Conservation (phyloP, 352 stramenopile species). For the Thalassiosira hispida region DNA sequence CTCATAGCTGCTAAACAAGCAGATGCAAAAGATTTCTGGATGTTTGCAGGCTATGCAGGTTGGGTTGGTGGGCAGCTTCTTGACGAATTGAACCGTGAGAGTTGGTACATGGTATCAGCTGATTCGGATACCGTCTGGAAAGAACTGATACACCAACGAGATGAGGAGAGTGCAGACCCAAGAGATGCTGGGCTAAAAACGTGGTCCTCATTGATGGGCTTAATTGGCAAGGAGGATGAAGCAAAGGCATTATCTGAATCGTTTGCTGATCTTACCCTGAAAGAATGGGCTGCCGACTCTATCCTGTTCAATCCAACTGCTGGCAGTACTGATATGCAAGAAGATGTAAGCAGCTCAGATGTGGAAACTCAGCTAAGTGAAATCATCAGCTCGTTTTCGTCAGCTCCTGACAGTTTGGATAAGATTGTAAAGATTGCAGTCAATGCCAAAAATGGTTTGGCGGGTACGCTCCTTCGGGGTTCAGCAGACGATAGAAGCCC, state of each 20-base stretch:
- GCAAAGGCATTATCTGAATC: slow-evolving; percentile 13
- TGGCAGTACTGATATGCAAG: slow-evolving; percentile 19
- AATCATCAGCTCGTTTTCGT: slow-evolving; percentile 10
- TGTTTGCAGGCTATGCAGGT: slow-evolving; percentile 72
- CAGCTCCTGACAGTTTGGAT: slow-evolving; percentile 41
- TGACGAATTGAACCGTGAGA: slow-evolving; percentile 61
- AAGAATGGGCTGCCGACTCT: slow-evolving; percentile 59
- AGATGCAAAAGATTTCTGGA: slow-evolving; percentile 53
- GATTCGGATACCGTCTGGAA: slow-evolving; percentile 51
- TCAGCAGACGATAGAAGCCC: slow-evolving; percentile 27
- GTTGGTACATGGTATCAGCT: slow-evolving; percentile 63
- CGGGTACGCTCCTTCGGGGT: slow-evolving; percentile 49
- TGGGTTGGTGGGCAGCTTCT: slow-evolving; percentile 67
- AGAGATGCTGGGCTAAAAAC: slow-evolving; percentile 52
- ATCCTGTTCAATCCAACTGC: slow-evolving; percentile 44
- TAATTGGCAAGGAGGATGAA: slow-evolving; percentile 44
- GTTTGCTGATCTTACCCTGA: slow-evolving; percentile 73
- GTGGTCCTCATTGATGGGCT: slow-evolving; percentile 52
- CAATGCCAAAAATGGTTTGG: slow-evolving; percentile 13
- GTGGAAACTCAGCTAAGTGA: slow-evolving; percentile 1
- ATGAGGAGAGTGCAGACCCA: slow-evolving; percentile 15
- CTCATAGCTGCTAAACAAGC: slow-evolving; percentile 49
- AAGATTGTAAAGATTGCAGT: slow-evolving; percentile 31
- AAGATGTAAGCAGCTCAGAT: background rate
- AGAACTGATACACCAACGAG: slow-evolving; percentile 30